phyloP scores from a whole-genome alignment of 225 moss, liverwort and hornwort species.

The Polytrichum commune region DNA sequence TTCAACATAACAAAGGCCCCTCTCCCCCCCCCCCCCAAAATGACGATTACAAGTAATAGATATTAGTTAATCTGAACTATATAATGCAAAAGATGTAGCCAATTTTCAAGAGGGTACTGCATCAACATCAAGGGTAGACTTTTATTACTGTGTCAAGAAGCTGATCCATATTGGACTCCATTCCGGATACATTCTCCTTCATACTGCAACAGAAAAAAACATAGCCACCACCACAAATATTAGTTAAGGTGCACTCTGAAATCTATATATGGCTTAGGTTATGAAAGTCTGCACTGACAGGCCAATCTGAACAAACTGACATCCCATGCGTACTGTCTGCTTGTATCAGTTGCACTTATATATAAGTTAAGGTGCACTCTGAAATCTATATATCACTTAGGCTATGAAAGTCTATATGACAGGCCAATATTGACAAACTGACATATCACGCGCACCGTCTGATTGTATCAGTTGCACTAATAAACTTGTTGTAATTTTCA shows the following conservation, averaged over 20 bases:
- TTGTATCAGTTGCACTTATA: slow-evolving; percentile 95
- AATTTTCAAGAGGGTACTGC: too few species aligned
- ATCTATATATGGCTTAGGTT: too few species aligned
- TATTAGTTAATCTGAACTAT: too few species aligned
- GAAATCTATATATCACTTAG: too few species aligned
- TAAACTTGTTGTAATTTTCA: slow-evolving; percentile 98
- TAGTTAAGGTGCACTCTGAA: too few species aligned
- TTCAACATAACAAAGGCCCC: too few species aligned
- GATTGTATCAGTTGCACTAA: slow-evolving; percentile 96
- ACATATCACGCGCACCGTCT: slow-evolving; percentile 53
- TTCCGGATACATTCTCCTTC: slow-evolving; percentile 93
- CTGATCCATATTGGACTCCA: slow-evolving; percentile 90
- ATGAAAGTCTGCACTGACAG: too few species aligned
- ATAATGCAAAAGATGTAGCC: too few species aligned
- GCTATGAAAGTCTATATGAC: too few species aligned
- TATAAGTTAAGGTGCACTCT: too few species aligned
- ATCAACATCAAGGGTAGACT: neutral
- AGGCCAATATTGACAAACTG: neutral
- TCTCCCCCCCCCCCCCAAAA: too few species aligned
- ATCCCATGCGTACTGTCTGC: slow-evolving; percentile 58
- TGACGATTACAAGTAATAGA: too few species aligned
- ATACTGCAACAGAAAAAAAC: slow-evolving; percentile 47
- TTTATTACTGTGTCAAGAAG: slow-evolving; percentile 76
- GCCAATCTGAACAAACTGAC: slow-evolving; percentile 6
- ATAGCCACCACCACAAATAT: slow-evolving; percentile 14